Evolutionary conservation across 2,329 filamentous ascomycete genomes (phyloP).

Genomic region (Cytospora piceae): DNA sequence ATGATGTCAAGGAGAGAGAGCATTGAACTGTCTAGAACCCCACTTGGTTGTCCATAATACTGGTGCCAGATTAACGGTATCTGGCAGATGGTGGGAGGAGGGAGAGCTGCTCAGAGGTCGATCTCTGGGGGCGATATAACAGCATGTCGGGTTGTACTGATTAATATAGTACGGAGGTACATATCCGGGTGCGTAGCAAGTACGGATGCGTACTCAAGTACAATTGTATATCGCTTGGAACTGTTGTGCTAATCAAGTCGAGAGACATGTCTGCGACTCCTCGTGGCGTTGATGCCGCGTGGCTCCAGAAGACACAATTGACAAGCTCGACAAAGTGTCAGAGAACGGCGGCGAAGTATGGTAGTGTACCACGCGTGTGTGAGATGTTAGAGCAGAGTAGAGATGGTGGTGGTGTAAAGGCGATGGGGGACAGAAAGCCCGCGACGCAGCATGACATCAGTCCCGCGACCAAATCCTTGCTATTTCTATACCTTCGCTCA

Average conservation of each 20-base stretch:
- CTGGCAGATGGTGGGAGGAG: background rate
- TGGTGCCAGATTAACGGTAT: background rate
- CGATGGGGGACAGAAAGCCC: background rate
- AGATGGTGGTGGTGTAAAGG: background rate
- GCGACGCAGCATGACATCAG: slow-evolving; percentile 24
- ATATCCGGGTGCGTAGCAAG: background rate
- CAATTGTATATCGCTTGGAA: background rate
- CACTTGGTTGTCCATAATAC: background rate
- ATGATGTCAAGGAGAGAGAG: slow-evolving; percentile 20
- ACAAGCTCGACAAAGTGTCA: background rate
- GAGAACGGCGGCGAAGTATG: background rate
- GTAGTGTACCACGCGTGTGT: background rate
- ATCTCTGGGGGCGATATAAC: background rate
- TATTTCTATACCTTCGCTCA: background rate
- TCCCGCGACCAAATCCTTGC: background rate
- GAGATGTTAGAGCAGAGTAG: background rate
- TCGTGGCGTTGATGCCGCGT: slow-evolving; percentile 6
- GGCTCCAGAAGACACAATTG: background rate
- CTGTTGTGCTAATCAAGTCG: background rate
- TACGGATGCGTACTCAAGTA: background rate
- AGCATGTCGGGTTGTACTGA: background rate
- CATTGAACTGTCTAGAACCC: background rate
- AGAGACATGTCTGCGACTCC: background rate
- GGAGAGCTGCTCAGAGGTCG: background rate
- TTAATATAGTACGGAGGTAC: background rate